Conservation (phyloP, 148 eudicot species). For the Suaeda aralocaspica region DNA sequence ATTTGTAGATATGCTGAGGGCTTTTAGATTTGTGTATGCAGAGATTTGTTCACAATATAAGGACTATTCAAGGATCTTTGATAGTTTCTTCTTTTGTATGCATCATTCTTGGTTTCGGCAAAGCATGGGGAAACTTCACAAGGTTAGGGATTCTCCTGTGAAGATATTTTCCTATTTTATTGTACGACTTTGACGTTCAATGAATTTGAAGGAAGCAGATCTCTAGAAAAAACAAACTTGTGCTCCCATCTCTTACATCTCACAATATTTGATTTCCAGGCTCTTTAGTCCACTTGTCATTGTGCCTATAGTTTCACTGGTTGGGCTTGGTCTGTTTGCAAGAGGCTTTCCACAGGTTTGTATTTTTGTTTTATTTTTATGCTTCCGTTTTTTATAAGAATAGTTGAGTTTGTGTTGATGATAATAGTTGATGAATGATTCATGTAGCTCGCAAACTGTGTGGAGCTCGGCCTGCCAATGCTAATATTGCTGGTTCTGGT, state of each 20-base stretch:
- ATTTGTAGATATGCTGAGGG: constrained; percentile 10
- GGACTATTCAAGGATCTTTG: constrained; percentile 86
- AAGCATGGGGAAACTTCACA: constrained; percentile 67
- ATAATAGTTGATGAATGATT: constrained; percentile 12
- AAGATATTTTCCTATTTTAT: neutral
- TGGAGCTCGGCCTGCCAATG: constrained; percentile 89
- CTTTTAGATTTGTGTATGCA: constrained; percentile 28
- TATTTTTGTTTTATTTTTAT: neutral
- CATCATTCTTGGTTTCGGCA: constrained; percentile 74
- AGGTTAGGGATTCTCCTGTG: constrained; percentile 38
- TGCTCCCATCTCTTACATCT: neutral
- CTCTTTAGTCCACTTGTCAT: constrained; percentile 67
- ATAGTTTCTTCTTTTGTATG: constrained; percentile 81
- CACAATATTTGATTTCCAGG: constrained; percentile 34
- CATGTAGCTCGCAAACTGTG: constrained; percentile 71
- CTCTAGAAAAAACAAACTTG: neutral
- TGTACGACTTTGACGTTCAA: neutral
- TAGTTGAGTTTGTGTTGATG: neutral
- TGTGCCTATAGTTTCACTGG: constrained; percentile 72
- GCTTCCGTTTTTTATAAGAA: too few species aligned
- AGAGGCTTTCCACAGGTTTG: constrained; percentile 88
- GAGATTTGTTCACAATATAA: constrained; percentile 84
- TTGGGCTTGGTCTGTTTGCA: constrained; percentile 78
- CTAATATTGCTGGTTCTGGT: constrained; percentile 54
- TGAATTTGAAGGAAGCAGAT: neutral